These are phyloP conservation scores for Purshia tridentata DNA, from an alignment of 306 rosid species.

Conservation along the genomic window DNA sequence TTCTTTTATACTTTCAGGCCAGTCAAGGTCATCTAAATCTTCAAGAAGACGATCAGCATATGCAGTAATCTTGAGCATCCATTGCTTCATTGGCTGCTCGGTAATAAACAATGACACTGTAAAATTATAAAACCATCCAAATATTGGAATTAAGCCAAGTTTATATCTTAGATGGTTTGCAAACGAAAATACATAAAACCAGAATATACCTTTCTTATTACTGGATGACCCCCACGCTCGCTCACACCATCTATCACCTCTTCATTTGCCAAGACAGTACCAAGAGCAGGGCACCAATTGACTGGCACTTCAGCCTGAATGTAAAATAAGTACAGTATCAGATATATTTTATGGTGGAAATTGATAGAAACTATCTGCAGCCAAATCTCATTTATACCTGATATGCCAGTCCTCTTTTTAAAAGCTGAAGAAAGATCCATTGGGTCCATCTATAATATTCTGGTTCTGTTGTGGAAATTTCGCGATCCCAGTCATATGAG, in stretches of 20 bases:
- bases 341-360: slow-evolving; percentile 16
- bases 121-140: slow-evolving; percentile 68
- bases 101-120: slow-evolving; percentile 86
- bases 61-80: slow-evolving; percentile 99
- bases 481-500: slow-evolving; percentile 98
- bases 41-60: slow-evolving; percentile 98
- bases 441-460: slow-evolving; percentile 96
- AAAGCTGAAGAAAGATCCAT: slow-evolving; percentile 94
- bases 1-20: slow-evolving; percentile 98
- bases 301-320: slow-evolving; percentile 97
- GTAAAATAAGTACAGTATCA: slow-evolving; percentile 22
- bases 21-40: slow-evolving; percentile 85
- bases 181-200: slow-evolving; percentile 15
- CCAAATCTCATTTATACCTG: slow-evolving; percentile 56
- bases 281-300: slow-evolving; percentile 99
- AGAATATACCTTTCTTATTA: slow-evolving; percentile 70
- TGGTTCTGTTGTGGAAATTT: slow-evolving; percentile 90
- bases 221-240: slow-evolving; percentile 97
- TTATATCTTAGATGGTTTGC: slow-evolving; percentile 12
- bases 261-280: slow-evolving; percentile 98
- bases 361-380: slow-evolving; percentile 12
- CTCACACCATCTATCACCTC: slow-evolving; percentile 97
- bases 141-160: slow-evolving; percentile 37
- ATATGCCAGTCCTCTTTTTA: slow-evolving; percentile 91
- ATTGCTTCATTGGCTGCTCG: slow-evolving; percentile 99